Percentiles rank a stretch among this genome's conserved stretches.
phyloP scores from a whole-genome alignment of 2,329 filamentous ascomycete species.

The Claviceps capensis region DNA sequence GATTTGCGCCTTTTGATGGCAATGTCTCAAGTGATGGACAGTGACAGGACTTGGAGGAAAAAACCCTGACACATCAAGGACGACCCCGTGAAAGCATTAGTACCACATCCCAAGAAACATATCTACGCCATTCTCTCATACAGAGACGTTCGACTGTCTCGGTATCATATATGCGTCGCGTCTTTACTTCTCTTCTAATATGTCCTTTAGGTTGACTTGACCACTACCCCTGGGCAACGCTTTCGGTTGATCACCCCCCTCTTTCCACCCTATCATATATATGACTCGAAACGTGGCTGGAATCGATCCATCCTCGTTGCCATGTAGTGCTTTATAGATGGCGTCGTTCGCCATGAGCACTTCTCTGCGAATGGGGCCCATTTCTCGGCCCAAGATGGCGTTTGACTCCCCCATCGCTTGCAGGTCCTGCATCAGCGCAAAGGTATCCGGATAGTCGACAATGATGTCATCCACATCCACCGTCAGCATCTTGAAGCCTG shows the following conservation, averaged over 20 bases:
- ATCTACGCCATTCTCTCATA: not conserved
- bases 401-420: conserved; percentile 96
- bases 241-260: conserved; percentile 62
- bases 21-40: not conserved
- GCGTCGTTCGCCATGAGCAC: conserved; percentile 76
- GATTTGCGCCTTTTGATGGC: not conserved
- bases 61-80: no score
- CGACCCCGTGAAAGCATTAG: not conserved
- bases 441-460: conserved; percentile 82
- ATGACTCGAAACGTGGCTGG: conserved; percentile 92
- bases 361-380: conserved; percentile 64
- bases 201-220: conserved; percentile 76
- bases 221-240: conserved; percentile 75
- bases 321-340: conserved; percentile 81
- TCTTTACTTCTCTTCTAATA: conserved; percentile 37
- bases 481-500: conserved; percentile 90
- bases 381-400: conserved; percentile 72
- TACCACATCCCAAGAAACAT: not conserved
- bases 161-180: not conserved
- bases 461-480: conserved; percentile 96
- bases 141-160: not conserved
- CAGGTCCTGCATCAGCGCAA: conserved; percentile 83
- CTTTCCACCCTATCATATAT: conserved; percentile 98
- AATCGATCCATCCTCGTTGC: conserved; percentile 60
- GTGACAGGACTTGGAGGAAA: no score